A percentile compares a stretch with the other conserved stretches of the same genome.
Evolutionary conservation across 192 early-diverging fungal species (phyloP).

Genomic region (Rhizoclosmatium sp.): DNA sequence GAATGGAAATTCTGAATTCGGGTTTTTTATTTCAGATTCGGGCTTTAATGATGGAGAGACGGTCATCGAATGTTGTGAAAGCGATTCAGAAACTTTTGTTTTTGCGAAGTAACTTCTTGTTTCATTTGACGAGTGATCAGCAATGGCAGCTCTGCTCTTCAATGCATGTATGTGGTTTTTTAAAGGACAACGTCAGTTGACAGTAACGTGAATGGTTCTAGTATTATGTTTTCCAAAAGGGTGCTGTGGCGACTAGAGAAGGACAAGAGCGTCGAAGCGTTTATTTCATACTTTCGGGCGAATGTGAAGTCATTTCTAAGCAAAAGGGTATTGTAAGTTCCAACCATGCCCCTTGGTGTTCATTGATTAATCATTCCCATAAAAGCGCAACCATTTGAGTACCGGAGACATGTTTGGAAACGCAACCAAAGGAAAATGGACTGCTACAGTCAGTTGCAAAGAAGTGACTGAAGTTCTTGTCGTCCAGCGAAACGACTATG

Average conservation of each 20-base stretch:
- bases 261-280: slow-evolving; percentile 1
- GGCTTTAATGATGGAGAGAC: slow-evolving; percentile 3
- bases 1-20: neutral
- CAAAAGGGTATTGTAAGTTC: neutral
- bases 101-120: slow-evolving; percentile 1
- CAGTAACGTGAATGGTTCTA: neutral
- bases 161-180: neutral
- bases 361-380: neutral
- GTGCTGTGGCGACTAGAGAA: slow-evolving; percentile 6
- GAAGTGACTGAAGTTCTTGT: slow-evolving; percentile 10
- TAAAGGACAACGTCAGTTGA: neutral
- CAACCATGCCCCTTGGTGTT: neutral
- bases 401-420: slow-evolving; percentile 13
- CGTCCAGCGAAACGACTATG: neutral
- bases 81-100: neutral
- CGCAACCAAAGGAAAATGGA: slow-evolving; percentile 6
- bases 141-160: neutral
- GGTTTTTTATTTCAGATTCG: neutral
- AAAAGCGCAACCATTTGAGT: slow-evolving; percentile 7
- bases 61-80: neutral
- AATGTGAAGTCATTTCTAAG: slow-evolving; percentile 4
- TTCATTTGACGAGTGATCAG: neutral
- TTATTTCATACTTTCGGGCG: slow-evolving; percentile 25
- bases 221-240: neutral
- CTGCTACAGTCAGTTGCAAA: slow-evolving; percentile 6